Conservation (phyloP, 306 rosid species). For the Cucurbita maxima region DNA sequence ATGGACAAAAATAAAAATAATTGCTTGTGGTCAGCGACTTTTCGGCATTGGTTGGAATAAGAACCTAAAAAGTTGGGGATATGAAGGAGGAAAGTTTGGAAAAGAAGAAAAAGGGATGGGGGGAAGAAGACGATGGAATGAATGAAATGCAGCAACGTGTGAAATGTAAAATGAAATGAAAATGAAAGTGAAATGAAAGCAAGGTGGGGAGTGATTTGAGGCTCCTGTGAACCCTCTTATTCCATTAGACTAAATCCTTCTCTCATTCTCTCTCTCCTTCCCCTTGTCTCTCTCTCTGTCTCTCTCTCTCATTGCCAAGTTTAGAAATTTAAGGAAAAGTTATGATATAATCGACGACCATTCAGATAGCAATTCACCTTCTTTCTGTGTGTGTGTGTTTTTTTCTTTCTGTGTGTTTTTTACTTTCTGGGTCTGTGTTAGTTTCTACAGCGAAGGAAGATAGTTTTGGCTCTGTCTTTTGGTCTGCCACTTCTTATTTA, state of each 20-base stretch:
- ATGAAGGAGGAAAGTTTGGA: not conserved
- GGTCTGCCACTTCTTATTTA: not conserved
- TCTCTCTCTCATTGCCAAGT: not conserved
- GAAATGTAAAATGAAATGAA: constrained; percentile 3
- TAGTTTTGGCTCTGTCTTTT: not conserved
- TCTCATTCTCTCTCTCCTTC: not conserved
- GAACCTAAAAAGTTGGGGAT: constrained; percentile 1
- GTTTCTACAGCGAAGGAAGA: not conserved
- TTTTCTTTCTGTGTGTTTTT: not conserved
- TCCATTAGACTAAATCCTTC: not conserved
- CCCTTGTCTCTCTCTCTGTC: not conserved
- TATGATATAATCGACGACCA: not conserved
- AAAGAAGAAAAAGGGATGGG: not conserved
- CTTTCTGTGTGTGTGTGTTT: not conserved
- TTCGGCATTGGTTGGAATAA: not conserved
- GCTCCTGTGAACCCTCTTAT: not conserved
- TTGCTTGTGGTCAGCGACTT: not conserved
- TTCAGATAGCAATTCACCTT: not conserved
- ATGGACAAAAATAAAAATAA: not conserved
- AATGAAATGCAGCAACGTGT: not conserved
- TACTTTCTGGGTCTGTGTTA: not conserved
- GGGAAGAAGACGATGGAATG: not conserved
- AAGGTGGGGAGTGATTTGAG: constrained; percentile 1
- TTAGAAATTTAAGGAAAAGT: not conserved
- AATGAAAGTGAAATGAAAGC: constrained; percentile 3